Conservation (phyloP, 805 yeast genomes). For the Saturnispora kantuleensis region DNA sequence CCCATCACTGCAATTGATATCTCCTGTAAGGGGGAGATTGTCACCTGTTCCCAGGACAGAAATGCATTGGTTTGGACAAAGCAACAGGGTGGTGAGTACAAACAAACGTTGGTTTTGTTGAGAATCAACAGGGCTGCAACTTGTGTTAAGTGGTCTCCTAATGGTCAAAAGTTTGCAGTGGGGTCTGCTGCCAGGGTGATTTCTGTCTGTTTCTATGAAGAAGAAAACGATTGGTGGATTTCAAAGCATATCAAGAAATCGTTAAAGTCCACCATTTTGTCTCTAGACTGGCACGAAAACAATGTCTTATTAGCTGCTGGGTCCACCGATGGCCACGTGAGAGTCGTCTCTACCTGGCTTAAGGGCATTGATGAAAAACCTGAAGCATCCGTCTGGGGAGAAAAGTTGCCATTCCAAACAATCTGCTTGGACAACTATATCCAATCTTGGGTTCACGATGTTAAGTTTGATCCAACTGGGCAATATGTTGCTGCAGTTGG, state of each 20-base stretch:
- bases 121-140: conserved; percentile 96
- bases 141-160: conserved; percentile 88
- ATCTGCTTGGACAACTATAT: conserved; percentile 68
- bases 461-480: conserved; percentile 73
- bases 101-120: conserved; percentile 85
- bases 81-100: conserved; percentile 45
- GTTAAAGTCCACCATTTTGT: conserved; percentile 74
- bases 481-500: conserved; percentile 71
- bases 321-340: conserved; percentile 85
- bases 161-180: conserved; percentile 92
- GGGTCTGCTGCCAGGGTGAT: conserved; percentile 92
- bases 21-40: conserved; percentile 77
- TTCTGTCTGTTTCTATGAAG: conserved; percentile 94
- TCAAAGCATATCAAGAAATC: conserved; percentile 96
- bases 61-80: conserved; percentile 96
- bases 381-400: conserved; percentile 81
- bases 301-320: conserved; percentile 82
- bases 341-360: conserved; percentile 82
- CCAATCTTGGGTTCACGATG: conserved; percentile 90
- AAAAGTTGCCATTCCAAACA: conserved; percentile 88
- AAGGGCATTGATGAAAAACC: conserved; percentile 86
- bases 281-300: conserved; percentile 90
- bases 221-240: conserved; percentile 98
- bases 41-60: conserved; percentile 96
- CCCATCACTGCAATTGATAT: conserved; percentile 92